Evolutionary conservation across 768 basidiomycete genomes (phyloP), one percentile per base, ranked within the genome.

Genomic region (Leccinellum rugosiceps): DNA sequence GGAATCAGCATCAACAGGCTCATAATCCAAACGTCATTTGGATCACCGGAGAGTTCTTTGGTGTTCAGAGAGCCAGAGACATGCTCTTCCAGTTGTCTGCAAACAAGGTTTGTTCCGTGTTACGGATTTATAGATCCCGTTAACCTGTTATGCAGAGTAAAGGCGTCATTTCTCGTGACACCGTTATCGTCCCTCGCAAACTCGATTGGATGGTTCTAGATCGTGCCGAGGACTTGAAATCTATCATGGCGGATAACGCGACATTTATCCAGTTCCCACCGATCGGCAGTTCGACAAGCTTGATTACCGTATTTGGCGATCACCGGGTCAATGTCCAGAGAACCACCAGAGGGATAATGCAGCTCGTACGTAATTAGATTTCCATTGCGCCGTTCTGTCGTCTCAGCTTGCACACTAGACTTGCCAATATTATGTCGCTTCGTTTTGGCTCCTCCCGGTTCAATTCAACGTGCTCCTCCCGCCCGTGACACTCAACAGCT

Each of bases 181-280:
- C 92, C 15, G 92, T 94, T 6, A 90, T 98, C 55, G 82, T 97
- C 23, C 96, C 96, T 56, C 88, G 96, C 60, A 99, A 99, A 72
- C 80, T 99, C 59, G 96, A 99, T 67, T 98, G 96, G 95, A 89
- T 99, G 84, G 84, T 97, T 54, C 92, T 90, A n/a, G 93, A 99
- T 72, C 86, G 91, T n/a, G 78, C 89, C 11, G 95, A 98, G 28
- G 96, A 98, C 61, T 77, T 99, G 67, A 93, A 87, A 74, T 80
- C 86, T 5, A 83, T 94, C 69, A 98, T 97, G 94, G 86, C 83
- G 64, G 96, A 99, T 76, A 98, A 98, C 61, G 94, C 92, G 7
- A 96, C 95, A 5, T 98, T 90, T 70, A 90, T 99, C 60, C 90
- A 94, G 66, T 92, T 97, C 65, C 94, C 96, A 13, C 82, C 92